Base-by-base conservation (phyloP, 257 asterid genomes). In the Thymus quinquecostatus region DNA sequence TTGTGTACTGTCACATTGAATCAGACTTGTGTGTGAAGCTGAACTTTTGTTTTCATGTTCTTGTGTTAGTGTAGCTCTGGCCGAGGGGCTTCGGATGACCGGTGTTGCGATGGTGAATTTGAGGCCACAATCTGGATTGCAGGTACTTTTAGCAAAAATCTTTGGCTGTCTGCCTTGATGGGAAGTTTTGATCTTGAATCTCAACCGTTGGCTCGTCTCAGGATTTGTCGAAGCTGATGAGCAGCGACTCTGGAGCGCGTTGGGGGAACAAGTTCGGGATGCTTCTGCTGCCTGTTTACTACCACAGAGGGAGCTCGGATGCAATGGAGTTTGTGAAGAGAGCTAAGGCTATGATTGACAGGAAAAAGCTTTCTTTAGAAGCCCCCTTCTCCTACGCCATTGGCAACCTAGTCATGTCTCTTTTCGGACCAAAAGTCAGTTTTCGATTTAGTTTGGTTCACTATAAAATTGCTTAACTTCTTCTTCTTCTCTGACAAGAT, bases 211-310 rank as follows among this genome's bases (percentile, higher is more conserved):
- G 40, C 10, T 29, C 40, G 38, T 56, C 29, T 29, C 77, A 93
- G 97, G 97, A 90, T 47, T 13, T 83, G 1, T 65, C 89, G 0
- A 68, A 85, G 83, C 73, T 88, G 76, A 73, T 82, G 81, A 60
- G 71, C 36, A 71, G 61, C 41, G 71, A 77, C 1, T 55, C 82
- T 0, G 83, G 72, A 43, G 77, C 66, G 12, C 78, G 83, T 0
- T 85, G 90, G 83, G 99, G 99, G 10, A 91, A 94, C 85, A 84
- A 86, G 80, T 85, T 94, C 14, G 97, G 99, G 9, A 82, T 85
- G 79, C n/a, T 94, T 30, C 85, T 94, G 0, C 58, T 94, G 30
- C 99, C 99, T 8, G 68, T 88, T 75, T 77, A 82, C 66, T 91
- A 86, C 64, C 84, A 83, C 38, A 80, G 60, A 53, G 69, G 68